Percentiles rank a stretch among this genome's conserved stretches.
Conservation (phyloP, 2,329 filamentous ascomycete genomes). For the Immersiporthe knoxdaviesiana region DNA sequence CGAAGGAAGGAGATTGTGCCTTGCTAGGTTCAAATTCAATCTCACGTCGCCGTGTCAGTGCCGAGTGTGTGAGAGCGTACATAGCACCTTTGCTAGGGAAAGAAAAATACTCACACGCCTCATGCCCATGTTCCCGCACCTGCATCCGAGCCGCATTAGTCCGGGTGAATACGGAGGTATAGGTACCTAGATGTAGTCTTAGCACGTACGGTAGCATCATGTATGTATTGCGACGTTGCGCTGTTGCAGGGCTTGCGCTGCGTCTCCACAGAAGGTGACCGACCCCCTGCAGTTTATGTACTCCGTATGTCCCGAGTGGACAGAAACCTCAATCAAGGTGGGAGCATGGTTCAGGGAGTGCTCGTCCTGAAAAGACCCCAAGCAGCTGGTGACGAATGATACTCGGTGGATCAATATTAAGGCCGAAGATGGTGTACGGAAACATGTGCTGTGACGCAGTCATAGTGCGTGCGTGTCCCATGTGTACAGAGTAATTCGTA, state of each 20-base stretch:
- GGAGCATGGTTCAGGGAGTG: not conserved
- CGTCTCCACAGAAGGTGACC: not conserved
- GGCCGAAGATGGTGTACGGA: not conserved
- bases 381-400: not conserved
- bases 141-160: slow-evolving; percentile 1
- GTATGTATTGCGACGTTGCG: not conserved
- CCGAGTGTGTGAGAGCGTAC: not conserved
- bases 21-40: not conserved
- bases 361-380: not conserved
- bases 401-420: not conserved
- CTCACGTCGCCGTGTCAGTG: not conserved
- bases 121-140: not conserved
- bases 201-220: not conserved
- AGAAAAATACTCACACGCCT: not conserved
- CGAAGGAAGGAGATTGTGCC: not conserved
- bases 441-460: not conserved
- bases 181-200: not conserved
- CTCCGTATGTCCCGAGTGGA: too few relatives aligned
- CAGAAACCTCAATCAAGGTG: not conserved
- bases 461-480: not conserved
- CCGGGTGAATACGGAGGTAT: not conserved
- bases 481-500: too few relatives aligned
- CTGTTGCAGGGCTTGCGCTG: not conserved
- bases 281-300: not conserved
- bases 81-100: too few relatives aligned